phyloP scores from a whole-genome alignment of 805 yeast species.

The Metschnikowia baotianmanensis region DNA sequence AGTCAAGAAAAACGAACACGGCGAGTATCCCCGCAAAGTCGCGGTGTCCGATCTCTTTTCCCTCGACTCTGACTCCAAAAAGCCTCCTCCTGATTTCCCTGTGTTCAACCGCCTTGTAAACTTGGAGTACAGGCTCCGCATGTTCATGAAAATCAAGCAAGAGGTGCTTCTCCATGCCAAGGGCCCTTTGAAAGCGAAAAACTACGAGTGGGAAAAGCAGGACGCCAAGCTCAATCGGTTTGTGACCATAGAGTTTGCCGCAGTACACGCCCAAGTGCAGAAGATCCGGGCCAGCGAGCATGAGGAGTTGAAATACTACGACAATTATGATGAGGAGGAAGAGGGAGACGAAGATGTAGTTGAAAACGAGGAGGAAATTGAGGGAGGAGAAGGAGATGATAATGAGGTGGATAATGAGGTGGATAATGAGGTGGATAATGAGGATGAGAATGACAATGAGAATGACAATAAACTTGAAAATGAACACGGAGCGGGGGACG shows the following conservation, averaged over 20 bases:
- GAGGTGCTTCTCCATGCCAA: conserved; percentile 34
- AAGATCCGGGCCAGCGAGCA: conserved; percentile 28
- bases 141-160: conserved; percentile 32
- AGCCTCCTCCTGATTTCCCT: conserved; percentile 29
- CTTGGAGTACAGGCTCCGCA: conserved; percentile 32
- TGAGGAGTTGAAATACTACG: conserved; percentile 26
- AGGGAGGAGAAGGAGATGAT: conserved; percentile 15
- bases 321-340: conserved; percentile 9
- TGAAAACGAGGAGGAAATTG: conserved; percentile 9
- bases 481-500: background rate
- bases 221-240: conserved; percentile 32
- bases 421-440: conserved; percentile 12
- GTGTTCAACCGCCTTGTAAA: conserved; percentile 31
- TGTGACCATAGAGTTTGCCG: conserved; percentile 25
- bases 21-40: conserved; percentile 4
- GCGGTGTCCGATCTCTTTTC: conserved; percentile 25
- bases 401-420: conserved; percentile 19
- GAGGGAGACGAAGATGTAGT: conserved; percentile 19
- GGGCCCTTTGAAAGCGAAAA: conserved; percentile 28
- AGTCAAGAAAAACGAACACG: conserved; percentile 15
- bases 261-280: conserved; percentile 29
- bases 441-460: conserved; percentile 3
- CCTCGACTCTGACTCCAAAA: conserved; percentile 21
- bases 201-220: conserved; percentile 35
- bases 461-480: background rate